A percentile compares a stretch with the other conserved stretches of the same genome.
These are phyloP conservation scores for Fallopia convolvulus DNA, from an alignment of 148 eudicot genomes.

Conservation along the genomic window DNA sequence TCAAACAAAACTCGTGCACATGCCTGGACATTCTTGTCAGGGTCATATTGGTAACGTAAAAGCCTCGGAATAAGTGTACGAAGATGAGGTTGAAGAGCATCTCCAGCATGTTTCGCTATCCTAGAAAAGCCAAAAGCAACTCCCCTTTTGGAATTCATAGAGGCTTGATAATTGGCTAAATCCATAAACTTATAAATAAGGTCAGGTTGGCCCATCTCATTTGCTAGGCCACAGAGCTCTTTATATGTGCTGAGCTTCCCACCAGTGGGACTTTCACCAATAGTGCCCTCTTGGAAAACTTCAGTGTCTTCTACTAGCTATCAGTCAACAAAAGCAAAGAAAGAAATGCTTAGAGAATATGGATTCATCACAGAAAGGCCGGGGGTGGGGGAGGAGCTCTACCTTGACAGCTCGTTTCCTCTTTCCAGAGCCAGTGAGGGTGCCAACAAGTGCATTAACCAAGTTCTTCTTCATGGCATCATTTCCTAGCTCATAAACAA, in stretches of 20 bases:
- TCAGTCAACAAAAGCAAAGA: conserved; percentile 14
- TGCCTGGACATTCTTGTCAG: conserved; percentile 98
- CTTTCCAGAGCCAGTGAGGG: conserved; percentile 93
- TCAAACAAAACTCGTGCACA: conserved; percentile 12
- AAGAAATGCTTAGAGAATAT: conserved; percentile 9
- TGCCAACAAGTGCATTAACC: conserved; percentile 90
- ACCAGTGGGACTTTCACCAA: conserved; percentile 82
- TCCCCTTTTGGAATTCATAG: conserved; percentile 93
- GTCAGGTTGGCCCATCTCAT: conserved; percentile 99
- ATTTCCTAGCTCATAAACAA: conserved; percentile 94
- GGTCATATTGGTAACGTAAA: conserved; percentile 92
- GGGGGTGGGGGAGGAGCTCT: background rate
- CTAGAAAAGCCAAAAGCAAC: conserved; percentile 98
- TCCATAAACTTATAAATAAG: conserved; percentile 95
- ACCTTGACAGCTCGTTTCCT: conserved; percentile 97
- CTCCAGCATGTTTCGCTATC: conserved; percentile 96
- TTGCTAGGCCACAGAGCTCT: conserved; percentile 92
- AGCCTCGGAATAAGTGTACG: conserved; percentile 78
- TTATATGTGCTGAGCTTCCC: conserved; percentile 90
- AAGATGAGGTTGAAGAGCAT: conserved; percentile 78
- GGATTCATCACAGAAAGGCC: background rate
- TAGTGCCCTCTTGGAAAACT: conserved; percentile 84
- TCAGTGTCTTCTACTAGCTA: conserved; percentile 90
- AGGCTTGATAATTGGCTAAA: conserved; percentile 90
- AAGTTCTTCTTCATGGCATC: conserved; percentile 69